Conservation (phyloP, 2,329 filamentous ascomycete genomes). For the Xylaria sp. region DNA sequence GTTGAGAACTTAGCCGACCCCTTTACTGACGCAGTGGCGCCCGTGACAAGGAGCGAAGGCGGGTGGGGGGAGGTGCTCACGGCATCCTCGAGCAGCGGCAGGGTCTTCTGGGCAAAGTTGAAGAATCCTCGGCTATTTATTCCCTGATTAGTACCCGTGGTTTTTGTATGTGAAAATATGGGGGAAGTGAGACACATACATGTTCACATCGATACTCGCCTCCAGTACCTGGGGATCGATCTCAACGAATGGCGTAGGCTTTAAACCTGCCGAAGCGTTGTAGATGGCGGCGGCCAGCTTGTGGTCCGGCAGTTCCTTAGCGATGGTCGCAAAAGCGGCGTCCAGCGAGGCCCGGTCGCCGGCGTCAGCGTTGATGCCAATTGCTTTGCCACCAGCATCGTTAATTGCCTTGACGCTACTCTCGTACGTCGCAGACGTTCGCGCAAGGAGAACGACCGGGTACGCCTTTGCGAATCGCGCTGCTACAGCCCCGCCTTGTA, state of each 20-base stretch:
- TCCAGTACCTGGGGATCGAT: conserved; percentile 61
- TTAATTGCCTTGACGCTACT: conserved; percentile 75
- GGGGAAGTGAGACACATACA: conserved; percentile 51
- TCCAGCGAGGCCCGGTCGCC: conserved; percentile 56
- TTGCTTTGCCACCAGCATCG: conserved; percentile 71
- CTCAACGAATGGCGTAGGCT: conserved; percentile 68
- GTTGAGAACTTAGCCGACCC: conserved; percentile 71
- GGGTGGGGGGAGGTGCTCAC: conserved; percentile 64
- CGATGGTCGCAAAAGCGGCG: conserved; percentile 70
- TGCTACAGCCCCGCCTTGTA: conserved; percentile 60
- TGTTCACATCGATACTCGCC: conserved; percentile 57
- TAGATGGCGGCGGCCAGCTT: conserved; percentile 74
- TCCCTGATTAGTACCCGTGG: neutral
- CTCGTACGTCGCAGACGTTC: conserved; percentile 72
- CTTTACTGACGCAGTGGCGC: conserved; percentile 77
- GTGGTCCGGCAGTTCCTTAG: conserved; percentile 66
- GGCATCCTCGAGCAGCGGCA: conserved; percentile 73
- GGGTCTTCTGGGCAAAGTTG: conserved; percentile 72
- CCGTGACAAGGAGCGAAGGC: conserved; percentile 79
- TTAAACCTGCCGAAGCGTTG: conserved; percentile 69
- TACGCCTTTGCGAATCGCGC: conserved; percentile 72
- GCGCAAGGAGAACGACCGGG: conserved; percentile 77
- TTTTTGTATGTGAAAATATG: neutral
- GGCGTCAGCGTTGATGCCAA: conserved; percentile 76
- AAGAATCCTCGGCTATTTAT: conserved; percentile 69